These are phyloP conservation scores for Asterella californica DNA, from an alignment of 225 moss, liverwort and hornwort species.

Conservation along the genomic window DNA sequence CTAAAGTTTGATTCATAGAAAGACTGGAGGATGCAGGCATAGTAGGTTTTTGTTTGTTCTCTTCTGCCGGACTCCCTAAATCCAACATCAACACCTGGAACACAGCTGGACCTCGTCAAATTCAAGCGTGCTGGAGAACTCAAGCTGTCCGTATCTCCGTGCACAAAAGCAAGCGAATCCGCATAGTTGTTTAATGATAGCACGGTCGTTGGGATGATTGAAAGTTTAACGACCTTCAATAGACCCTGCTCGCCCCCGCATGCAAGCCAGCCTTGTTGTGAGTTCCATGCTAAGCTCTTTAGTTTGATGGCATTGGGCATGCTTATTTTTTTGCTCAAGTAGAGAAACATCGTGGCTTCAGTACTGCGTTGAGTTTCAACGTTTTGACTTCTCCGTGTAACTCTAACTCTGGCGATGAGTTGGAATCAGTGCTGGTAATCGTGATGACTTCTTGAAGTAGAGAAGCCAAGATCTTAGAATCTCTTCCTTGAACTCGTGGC, in stretches of 20 bases:
- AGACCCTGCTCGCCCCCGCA: conserved; percentile 91
- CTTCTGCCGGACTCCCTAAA: conserved; percentile 39
- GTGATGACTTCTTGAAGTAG: too few species aligned
- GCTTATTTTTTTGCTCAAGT: conserved; percentile 92
- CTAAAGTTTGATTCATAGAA: conserved; percentile 97
- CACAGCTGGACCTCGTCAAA: neutral
- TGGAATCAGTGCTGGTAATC: too few species aligned
- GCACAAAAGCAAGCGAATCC: too few species aligned
- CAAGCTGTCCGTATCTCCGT: neutral
- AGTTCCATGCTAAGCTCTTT: conserved; percentile 87
- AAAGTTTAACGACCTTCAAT: conserved; percentile 53
- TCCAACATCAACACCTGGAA: conserved; percentile 79
- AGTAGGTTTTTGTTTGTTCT: conserved; percentile 39
- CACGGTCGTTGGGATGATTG: too few species aligned
- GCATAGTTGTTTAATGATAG: too few species aligned
- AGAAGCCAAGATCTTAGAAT: too few species aligned
- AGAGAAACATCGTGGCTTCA: conserved; percentile 67
- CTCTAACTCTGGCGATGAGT: too few species aligned
- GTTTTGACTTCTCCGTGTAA: neutral
- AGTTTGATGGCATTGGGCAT: conserved; percentile 70
- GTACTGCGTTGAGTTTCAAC: neutral
- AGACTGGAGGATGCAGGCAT: conserved; percentile 54
- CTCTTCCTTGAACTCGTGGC: too few species aligned
- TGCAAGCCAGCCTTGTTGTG: conserved; percentile 92
- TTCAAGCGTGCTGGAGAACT: neutral